Evolutionary conservation across 139 green algal genomes (phyloP), one percentile per base, ranked within the genome.

Genomic region (Yamagishiella unicocca): DNA sequence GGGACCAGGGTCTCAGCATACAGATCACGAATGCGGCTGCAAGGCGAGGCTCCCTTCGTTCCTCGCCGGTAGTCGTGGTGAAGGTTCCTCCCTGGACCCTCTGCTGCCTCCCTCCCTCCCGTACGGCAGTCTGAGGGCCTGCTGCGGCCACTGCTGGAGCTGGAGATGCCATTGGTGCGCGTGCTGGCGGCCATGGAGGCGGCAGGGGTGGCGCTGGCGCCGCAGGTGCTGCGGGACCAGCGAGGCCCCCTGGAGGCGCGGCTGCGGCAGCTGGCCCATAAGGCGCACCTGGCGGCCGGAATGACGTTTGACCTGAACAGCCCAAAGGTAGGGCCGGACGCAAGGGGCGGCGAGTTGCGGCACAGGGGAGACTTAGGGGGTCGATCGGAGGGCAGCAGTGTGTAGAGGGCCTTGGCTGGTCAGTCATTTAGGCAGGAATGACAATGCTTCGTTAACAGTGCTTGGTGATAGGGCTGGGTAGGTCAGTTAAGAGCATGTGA

Each of bases 91-190:
- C n/a, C n/a, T n/a, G n/a, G n/a, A 25, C 50, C 50, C 50, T 58
- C 50, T 17, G 50, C 50, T 17, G 50, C 17, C 50, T 17, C 17
- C 50, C 50, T 58, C 50, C 50, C 17, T 17, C 17, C 50, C 50
- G 14, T 58, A 58, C 50, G 14, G 22, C 78, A 85, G 61, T 75
- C 61, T 12, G 79, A 85, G 66, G 53, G 70, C 25, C 54, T 74
- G 45, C 54, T 64, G 46, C 71, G 54, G 4, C 70, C 71, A 22
- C 83, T 83, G 54, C 54, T 83, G 83, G 54, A 55, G 29, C 1
- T 50, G 1, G 94, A 98, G 93, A 96, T 97, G 94, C 96, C 94
- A 1, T 84, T 97, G 71, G 94, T 96, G 83, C 73, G 76, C 0
- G 40, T 97, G 67, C 90, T 97, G 54, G 94, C 91, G 9, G 70